Conservation (phyloP, 148 eudicot genomes). For the Rheum nobile region DNA sequence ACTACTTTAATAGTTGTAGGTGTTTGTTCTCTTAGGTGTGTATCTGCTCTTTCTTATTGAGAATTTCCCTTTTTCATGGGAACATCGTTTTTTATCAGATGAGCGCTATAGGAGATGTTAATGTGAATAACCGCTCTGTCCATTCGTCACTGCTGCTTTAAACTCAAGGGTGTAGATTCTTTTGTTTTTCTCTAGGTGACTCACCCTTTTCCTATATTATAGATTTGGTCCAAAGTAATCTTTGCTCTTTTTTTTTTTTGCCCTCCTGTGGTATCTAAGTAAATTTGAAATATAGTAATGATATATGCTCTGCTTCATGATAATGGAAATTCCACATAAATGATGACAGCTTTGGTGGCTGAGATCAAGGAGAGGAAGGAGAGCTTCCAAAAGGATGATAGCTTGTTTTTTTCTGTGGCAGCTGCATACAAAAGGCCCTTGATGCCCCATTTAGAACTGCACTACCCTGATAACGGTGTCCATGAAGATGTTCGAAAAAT, state of each 20-base stretch:
- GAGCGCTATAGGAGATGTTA: not conserved
- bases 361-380: slow-evolving; percentile 84
- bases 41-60: not conserved
- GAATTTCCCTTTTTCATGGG: too few relatives aligned
- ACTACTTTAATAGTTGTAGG: not conserved
- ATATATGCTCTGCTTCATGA: not conserved
- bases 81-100: too few relatives aligned
- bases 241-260: not conserved
- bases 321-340: not conserved
- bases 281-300: not conserved
- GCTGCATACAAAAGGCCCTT: slow-evolving; percentile 73
- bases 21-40: not conserved
- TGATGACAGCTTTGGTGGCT: slow-evolving; percentile 56
- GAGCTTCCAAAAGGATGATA: slow-evolving; percentile 61
- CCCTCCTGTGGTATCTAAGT: not conserved
- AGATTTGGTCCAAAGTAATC: not conserved
- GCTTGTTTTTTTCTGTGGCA: slow-evolving; percentile 54
- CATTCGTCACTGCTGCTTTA: not conserved
- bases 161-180: not conserved
- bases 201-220: not conserved
- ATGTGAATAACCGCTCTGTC: not conserved
- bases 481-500: slow-evolving; percentile 77
- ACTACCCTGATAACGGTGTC: slow-evolving; percentile 52
- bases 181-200: not conserved
- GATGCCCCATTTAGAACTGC: slow-evolving; percentile 51